Conservation (phyloP, 1,284 basidiomycete genomes). For the Sporisorium exsertum region DNA sequence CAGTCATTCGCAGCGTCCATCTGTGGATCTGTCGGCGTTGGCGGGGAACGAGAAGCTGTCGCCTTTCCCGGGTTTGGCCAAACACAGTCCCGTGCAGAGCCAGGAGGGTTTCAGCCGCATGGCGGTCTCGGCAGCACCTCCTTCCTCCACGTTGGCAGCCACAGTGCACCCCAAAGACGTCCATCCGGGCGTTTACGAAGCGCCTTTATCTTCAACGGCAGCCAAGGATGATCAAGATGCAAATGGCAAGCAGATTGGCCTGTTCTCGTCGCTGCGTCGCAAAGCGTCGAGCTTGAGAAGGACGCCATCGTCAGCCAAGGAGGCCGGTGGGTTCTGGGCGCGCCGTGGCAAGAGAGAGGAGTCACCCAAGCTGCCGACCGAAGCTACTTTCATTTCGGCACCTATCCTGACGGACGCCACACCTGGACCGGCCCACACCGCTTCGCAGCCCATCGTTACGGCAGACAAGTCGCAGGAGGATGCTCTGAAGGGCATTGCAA, state of each 20-base stretch:
- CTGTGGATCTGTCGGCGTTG: slow-evolving; percentile 27
- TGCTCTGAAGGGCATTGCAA: neutral
- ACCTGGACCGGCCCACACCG: slow-evolving; percentile 16
- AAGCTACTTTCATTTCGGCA: slow-evolving; percentile 43
- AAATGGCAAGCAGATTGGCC: slow-evolving; percentile 30
- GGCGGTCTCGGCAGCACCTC: slow-evolving; percentile 12
- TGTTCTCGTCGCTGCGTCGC: slow-evolving; percentile 55
- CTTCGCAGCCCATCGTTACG: slow-evolving; percentile 22
- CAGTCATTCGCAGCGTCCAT: slow-evolving; percentile 29
- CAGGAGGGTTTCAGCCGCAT: slow-evolving; percentile 28
- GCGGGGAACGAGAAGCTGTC: slow-evolving; percentile 50
- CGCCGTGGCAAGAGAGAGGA: slow-evolving; percentile 26
- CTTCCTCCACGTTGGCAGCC: neutral
- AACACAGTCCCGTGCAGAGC: slow-evolving; percentile 26
- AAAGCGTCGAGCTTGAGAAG: slow-evolving; percentile 48
- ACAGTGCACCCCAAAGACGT: neutral
- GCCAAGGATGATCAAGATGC: slow-evolving; percentile 15
- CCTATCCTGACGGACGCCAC: slow-evolving; percentile 30
- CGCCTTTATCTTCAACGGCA: neutral
- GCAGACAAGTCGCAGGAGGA: slow-evolving; percentile 7
- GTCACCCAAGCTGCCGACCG: slow-evolving; percentile 30
- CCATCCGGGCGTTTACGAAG: slow-evolving; percentile 5
- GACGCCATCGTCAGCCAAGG: slow-evolving; percentile 32
- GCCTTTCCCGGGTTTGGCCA: slow-evolving; percentile 53
- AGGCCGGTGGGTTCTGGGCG: slow-evolving; percentile 30